phyloP scores from a whole-genome alignment of 78 protist genomes.

The Isochrysis galbana region DNA sequence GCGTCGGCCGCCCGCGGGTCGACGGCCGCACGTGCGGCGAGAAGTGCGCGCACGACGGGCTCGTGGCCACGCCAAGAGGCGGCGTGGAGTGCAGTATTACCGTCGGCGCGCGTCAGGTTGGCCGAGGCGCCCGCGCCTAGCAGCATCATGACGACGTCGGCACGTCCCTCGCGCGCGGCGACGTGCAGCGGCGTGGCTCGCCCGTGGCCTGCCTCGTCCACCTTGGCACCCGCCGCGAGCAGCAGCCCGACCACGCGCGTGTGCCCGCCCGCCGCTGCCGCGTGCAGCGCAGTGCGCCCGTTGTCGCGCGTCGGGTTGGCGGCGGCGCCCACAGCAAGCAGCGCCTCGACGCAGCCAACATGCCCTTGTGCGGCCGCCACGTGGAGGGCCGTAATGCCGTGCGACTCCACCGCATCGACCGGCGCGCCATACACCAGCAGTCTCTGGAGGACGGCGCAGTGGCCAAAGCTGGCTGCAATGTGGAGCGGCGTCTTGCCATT shows the following conservation, averaged over 20 bases:
- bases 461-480: not conserved
- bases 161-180: not conserved
- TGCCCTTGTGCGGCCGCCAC: not conserved
- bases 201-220: not conserved
- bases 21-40: not conserved
- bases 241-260: not conserved
- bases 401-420: not conserved
- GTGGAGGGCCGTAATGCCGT: not conserved
- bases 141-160: not conserved
- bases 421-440: not conserved
- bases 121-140: not conserved
- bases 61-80: not conserved
- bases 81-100: not conserved
- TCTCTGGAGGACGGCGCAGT: not conserved
- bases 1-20: too few species aligned
- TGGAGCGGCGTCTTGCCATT: not conserved
- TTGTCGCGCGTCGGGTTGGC: not conserved
- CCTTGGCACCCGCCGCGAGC: not conserved
- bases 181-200: not conserved
- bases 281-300: not conserved
- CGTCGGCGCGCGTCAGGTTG: not conserved
- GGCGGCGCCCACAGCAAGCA: not conserved
- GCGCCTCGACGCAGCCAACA: not conserved
- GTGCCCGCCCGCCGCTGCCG: not conserved
- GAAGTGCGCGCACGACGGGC: not conserved